Conservation (phyloP, 192 early-diverging fungal genomes). For the Backusella tarrabulga region DNA sequence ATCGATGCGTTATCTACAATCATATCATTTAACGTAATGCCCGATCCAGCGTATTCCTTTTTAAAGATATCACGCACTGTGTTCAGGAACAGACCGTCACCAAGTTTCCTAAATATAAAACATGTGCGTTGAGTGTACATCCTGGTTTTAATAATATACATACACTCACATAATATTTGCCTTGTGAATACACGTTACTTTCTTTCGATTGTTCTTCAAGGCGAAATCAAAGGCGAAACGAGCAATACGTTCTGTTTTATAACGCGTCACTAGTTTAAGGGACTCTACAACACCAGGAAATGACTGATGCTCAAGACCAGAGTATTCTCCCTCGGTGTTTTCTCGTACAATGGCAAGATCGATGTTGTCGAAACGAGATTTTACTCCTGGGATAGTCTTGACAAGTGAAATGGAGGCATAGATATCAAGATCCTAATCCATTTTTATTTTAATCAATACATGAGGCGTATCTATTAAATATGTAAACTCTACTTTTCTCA, state of each 20-base stretch:
- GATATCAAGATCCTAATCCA: slow-evolving; percentile 83
- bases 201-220: slow-evolving; percentile 94
- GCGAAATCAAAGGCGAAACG: slow-evolving; percentile 99
- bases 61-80: slow-evolving; percentile 85
- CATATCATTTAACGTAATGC: slow-evolving; percentile 97
- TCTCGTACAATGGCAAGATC: slow-evolving; percentile 99
- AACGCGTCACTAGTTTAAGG: slow-evolving; percentile 93
- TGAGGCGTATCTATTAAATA: background rate
- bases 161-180: slow-evolving; percentile 93
- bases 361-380: slow-evolving; percentile 89
- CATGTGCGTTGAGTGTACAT: too few species aligned
- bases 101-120: slow-evolving; percentile 72
- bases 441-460: background rate
- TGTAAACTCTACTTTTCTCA: slow-evolving; percentile 62
- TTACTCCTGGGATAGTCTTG: slow-evolving; percentile 84
- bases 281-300: slow-evolving; percentile 98
- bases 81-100: slow-evolving; percentile 96
- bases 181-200: slow-evolving; percentile 98
- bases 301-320: slow-evolving; percentile 96
- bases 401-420: slow-evolving; percentile 93
- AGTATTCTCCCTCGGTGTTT: slow-evolving; percentile 99
- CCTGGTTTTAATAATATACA: background rate
- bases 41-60: slow-evolving; percentile 83
- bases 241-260: slow-evolving; percentile 98
- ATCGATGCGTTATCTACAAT: slow-evolving; percentile 99